Base-by-base conservation (phyloP, 768 basidiomycete species). In the Hydnum rufescens region DNA sequence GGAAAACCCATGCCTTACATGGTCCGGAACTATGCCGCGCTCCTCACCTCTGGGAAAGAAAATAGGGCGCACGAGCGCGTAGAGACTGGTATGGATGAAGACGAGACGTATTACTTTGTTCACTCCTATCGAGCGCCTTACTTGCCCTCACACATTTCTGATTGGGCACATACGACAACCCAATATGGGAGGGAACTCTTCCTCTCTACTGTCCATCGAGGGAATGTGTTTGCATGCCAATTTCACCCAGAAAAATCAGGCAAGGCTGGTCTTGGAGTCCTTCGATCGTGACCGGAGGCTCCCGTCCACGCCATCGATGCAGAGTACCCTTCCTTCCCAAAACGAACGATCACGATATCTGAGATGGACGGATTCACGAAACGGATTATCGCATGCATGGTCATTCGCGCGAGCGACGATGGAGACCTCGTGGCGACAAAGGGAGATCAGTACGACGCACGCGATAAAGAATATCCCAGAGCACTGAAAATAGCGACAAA, bases 241-340 rank as follows among this genome's bases (percentile, higher is more conserved):
- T 97, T 96, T 67, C 95, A 99, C 66, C 95, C 95, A 19, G 95
- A 99, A 67, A 99, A 99, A 66, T 92, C 88, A 0, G 93, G 95
- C 19, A 65, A 68, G 29, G 85, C 89, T 0, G 95, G 95, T 13
- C 74, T 97, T 28, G 69, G 72, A 26, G 72, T 96, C 36, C 69
- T 97, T 43, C 73, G 76, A 54, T 67, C 75, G 23, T 97, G 95
- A 95, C 69, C 97, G 42, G 61, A 63, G 47, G 61, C 64, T 59
- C 67, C 19, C 67, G 65, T 43, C 31, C 18, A 19, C 22, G n/a
- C 13, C 26, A 42, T 23, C 25, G 30, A 26, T 31, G 53, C 53
- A 6, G 22, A 19, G 26, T 4, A n/a, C 5, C 52, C 48, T 31
- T 6, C 6, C n/a, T 32, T 42, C 18, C 52, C 55, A n/a, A 69